Evolutionary conservation across 176 grass and related monocot genomes (phyloP), one percentile per base, ranked within the genome.

Genomic region (Chloris gayana): DNA sequence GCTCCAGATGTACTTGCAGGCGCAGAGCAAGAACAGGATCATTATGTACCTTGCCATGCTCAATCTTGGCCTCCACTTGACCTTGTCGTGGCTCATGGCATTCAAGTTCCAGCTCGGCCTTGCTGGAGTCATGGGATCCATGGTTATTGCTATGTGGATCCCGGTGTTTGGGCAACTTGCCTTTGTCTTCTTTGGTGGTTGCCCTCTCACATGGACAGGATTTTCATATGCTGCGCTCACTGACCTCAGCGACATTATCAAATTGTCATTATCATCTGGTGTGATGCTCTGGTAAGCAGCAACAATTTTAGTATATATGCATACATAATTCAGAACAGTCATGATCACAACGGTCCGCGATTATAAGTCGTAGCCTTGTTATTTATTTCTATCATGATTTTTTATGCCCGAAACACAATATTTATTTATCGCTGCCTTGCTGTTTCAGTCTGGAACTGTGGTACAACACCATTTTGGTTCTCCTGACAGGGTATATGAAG

Each of bases 1-100:
- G 18, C 83, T 94, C 19, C 95, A 95, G 77, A 94, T 90, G 92
- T 95, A 87, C 78, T 90, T 98, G 15, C 95, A 98, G 64, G 76
- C 90, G 21, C 95, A 95, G 77, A 91, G 85, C 84, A 98, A 88
- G 83, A 94, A 94, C 66, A 3, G 81, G 12, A 87, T 95, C 74
- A 88, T 94, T 80, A 87, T 88, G 6, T 91, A 89, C 72, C 80
- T 95, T 8, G 90, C 91, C 24, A 10, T 93, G 44, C 71, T 88
- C 57, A 90, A 69, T n/a, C 82, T 98, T 24, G 84, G 9, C 10
- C 73, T 93, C 45, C 90, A 98, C 80, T 14, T 98, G n/a, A 22
- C 39, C 61, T 63, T 98, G n/a, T 82, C 87, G 0, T 94, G 83
- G 86, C 80, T 98, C 3, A 3, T 79, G 17, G 39, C 76, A 0